Evolutionary conservation across 495 filamentous ascomycete species (phyloP).

Genomic region (Annulohypoxylon maeteangense): DNA sequence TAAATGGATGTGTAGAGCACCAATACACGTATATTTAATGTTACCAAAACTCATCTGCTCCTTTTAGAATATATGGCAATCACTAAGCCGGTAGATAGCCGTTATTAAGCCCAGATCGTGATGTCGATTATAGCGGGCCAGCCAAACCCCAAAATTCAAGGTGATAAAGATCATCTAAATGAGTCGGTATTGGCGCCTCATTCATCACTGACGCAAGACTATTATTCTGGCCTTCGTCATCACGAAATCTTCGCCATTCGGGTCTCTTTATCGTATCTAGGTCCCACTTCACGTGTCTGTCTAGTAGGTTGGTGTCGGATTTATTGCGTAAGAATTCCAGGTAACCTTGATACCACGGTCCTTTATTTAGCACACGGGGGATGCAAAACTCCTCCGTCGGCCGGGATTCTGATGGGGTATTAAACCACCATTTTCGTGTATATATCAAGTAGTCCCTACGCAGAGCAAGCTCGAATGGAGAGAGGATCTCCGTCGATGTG

Average conservation of each 20-base stretch:
- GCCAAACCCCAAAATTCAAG: too few relatives aligned
- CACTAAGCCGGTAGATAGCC: background rate
- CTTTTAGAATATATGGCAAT: background rate
- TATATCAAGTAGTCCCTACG: background rate
- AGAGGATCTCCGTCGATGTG: background rate
- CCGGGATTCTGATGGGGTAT: background rate
- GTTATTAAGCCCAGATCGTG: background rate
- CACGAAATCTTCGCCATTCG: background rate
- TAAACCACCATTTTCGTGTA: conserved; percentile 21
- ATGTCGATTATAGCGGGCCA: background rate
- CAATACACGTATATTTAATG: background rate
- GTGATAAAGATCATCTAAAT: too few relatives aligned
- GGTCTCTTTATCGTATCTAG: background rate
- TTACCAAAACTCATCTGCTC: background rate
- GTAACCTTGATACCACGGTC: background rate
- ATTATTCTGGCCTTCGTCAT: too few relatives aligned
- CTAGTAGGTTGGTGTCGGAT: background rate
- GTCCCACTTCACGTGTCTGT: background rate
- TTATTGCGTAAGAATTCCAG: background rate
- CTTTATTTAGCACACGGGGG: background rate
- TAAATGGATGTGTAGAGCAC: background rate
- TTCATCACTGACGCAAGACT: background rate
- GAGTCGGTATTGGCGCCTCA: too few relatives aligned
- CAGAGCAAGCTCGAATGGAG: conserved; percentile 27
- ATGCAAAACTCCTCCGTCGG: conserved; percentile 4